phyloP scores from a whole-genome alignment of 2,329 filamentous ascomycete genomes.

The Lachnellula cervina region DNA sequence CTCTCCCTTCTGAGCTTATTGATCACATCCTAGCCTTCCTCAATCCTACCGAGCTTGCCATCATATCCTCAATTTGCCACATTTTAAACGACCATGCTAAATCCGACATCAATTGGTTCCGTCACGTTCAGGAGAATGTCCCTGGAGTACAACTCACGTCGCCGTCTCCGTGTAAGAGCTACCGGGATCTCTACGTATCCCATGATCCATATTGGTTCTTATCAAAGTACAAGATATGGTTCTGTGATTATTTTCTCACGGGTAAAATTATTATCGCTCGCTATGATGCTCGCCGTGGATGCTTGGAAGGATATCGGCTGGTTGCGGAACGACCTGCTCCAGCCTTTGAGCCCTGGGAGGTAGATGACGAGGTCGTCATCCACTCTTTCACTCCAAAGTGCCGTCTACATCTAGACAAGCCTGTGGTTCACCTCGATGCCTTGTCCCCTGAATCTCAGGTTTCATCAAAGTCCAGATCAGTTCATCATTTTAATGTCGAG shows the following conservation, averaged over 20 bases:
- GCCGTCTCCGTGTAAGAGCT: constrained; percentile 57
- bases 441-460: constrained; percentile 11
- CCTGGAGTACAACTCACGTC: constrained; percentile 49
- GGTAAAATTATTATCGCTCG: constrained; percentile 73
- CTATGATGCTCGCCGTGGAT: constrained; percentile 67
- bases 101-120: constrained; percentile 68
- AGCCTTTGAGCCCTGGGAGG: constrained; percentile 58
- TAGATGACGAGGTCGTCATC: constrained; percentile 61
- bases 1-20: constrained; percentile 70
- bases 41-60: constrained; percentile 56
- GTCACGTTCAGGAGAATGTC: constrained; percentile 63
- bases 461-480: constrained; percentile 17
- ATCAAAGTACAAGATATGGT: constrained; percentile 76
- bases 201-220: constrained; percentile 86
- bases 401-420: constrained; percentile 68
- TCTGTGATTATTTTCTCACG: constrained; percentile 66
- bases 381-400: constrained; percentile 68
- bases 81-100: constrained; percentile 53
- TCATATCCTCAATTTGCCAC: constrained; percentile 57
- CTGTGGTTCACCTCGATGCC: constrained; percentile 55
- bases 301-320: constrained; percentile 76
- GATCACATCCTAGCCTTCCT: constrained; percentile 66
- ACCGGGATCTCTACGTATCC: constrained; percentile 65
- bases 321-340: constrained; percentile 57
- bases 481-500: constrained; percentile 41